Evolutionary conservation across 306 rosid genomes (phyloP), one percentile per base, ranked within the genome.

Genomic region (Lathyrus tuberosus): DNA sequence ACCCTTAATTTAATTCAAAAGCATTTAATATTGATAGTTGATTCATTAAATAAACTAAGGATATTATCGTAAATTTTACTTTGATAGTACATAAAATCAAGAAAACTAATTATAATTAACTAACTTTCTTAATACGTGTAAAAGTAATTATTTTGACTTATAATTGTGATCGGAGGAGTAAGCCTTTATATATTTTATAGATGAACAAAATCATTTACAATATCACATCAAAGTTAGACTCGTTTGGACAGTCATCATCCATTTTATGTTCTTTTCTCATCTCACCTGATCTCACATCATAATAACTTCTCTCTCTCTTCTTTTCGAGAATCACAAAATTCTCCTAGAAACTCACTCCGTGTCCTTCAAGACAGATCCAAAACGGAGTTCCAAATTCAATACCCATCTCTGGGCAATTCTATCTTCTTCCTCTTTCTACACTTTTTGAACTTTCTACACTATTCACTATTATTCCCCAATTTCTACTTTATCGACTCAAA

Each of bases 351-450:
- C 56, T 60, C 79, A 72, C 63, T 47, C 65, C 46, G 9, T 52
- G 42, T 72, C 60, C 64, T 71, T 70, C 10, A 74, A 52, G 76
- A 77, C 78, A 82, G 96, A 85, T 84, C 91, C 83, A 62, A 78
- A 76, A 60, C 63, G 40, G 79, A 85, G 52, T 64, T 60, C 68
- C 53, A 62, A 24, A 24, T 24, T 2, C 26, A 24, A 3, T 24
- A 24, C 30, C 30, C 30, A 26, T 26, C 30, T 3, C 30, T 26
- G 30, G 28, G 0, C 30, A 80, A 51, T 71, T 71, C 35, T 48
- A 15, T 14, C 60, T 71, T 35, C 24, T 49, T 8, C 52, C 13
- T 65, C 54, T 54, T 58, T 48, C 58, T 41, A 57, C 79, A 6
- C 44, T 40, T 73, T 51, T 78, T 63, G 44, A 52, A 59, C 22